These are phyloP conservation scores for Secale cereale DNA, from an alignment of 176 grass and related monocot species.

Conservation along the genomic window DNA sequence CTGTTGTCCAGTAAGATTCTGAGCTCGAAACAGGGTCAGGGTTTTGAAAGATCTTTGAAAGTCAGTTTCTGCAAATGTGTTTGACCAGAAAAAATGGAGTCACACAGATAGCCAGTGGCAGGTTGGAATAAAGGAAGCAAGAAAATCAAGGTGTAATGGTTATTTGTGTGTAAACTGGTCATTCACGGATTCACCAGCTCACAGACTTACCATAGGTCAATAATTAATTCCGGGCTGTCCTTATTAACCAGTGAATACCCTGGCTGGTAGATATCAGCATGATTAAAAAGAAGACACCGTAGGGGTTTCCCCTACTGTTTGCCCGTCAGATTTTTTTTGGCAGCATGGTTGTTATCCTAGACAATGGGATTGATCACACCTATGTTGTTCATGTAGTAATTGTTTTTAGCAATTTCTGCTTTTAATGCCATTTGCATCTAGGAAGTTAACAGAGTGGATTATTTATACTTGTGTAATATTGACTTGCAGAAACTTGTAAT, in stretches of 20 bases:
- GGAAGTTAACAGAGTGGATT: neutral
- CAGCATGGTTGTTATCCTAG: neutral
- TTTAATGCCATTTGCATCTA: neutral
- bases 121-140: neutral
- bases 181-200: neutral
- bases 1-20: neutral
- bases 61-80: neutral
- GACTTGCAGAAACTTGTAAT: neutral
- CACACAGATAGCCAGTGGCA: neutral
- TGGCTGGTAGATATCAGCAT: neutral
- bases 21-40: neutral
- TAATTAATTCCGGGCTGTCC: neutral
- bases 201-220: neutral
- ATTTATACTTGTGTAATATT: neutral
- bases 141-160: neutral
- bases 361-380: neutral
- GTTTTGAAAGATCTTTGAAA: conserved; percentile 1
- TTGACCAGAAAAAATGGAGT: neutral
- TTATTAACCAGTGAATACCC: neutral
- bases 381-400: neutral
- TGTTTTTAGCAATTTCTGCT: neutral
- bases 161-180: neutral
- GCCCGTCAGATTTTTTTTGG: no score
- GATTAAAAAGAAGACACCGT: no score
- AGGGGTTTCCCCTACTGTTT: no score